phyloP scores from a whole-genome alignment of 2,329 filamentous ascomycete genomes.

The Aspergillus costaricaensis region DNA sequence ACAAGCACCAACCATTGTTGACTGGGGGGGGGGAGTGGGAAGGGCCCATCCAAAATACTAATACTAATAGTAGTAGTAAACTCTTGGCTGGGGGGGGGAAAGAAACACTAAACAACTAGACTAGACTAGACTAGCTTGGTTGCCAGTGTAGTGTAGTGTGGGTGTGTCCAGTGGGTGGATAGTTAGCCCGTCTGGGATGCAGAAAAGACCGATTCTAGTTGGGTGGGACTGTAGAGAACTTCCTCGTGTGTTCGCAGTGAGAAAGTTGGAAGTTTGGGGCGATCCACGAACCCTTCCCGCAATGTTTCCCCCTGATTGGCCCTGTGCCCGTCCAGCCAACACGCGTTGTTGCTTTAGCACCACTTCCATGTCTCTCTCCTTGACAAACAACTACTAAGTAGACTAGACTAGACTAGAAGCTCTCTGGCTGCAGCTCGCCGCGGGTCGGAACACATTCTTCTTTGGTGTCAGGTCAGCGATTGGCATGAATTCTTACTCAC shows the following conservation, averaged over 20 bases:
- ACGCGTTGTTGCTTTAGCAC: background rate
- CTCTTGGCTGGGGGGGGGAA: background rate
- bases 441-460: too few species aligned
- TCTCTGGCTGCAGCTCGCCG: background rate
- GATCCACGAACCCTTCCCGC: constrained; percentile 3
- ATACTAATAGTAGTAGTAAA: background rate
- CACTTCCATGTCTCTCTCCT: background rate
- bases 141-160: background rate
- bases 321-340: background rate
- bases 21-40: background rate
- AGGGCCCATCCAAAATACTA: constrained; percentile 10
- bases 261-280: background rate
- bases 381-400: background rate
- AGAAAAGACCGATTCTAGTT: too few species aligned
- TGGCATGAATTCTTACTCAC: too few species aligned
- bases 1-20: constrained; percentile 6
- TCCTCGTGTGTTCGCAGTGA: constrained; percentile 1
- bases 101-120: background rate
- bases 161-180: background rate
- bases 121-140: background rate
- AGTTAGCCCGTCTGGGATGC: too few species aligned
- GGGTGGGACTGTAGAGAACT: background rate
- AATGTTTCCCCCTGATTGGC: background rate
- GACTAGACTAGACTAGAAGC: background rate
- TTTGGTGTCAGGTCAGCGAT: too few species aligned